A percentile compares a stretch with the other conserved stretches of the same genome.
Conservation (phyloP, 164 flowering plant species). For the Stephania cephalantha region DNA sequence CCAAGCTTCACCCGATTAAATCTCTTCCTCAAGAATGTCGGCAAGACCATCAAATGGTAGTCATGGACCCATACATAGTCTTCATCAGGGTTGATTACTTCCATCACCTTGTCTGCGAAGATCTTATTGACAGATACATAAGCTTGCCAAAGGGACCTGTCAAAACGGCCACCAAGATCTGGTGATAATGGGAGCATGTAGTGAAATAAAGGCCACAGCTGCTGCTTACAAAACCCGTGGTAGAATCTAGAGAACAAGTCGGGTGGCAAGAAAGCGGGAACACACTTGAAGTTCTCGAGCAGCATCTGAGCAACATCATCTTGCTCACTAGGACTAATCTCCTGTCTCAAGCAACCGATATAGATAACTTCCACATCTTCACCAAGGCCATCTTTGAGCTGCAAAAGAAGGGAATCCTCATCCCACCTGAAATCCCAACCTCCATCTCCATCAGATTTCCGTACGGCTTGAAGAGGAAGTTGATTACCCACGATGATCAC, state of each 20-base stretch:
- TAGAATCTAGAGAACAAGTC: slow-evolving; percentile 45
- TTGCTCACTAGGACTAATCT: slow-evolving; percentile 41
- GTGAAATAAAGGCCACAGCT: slow-evolving; percentile 60
- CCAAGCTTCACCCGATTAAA: slow-evolving; percentile 52
- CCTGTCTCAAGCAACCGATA: slow-evolving; percentile 49
- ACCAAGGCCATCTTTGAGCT: slow-evolving; percentile 51
- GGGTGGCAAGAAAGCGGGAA: slow-evolving; percentile 47
- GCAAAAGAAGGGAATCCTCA: slow-evolving; percentile 53
- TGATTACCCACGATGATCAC: slow-evolving; percentile 91
- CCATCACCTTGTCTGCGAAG: slow-evolving; percentile 64
- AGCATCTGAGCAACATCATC: slow-evolving; percentile 52
- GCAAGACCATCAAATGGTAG: slow-evolving; percentile 59
- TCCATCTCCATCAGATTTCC: slow-evolving; percentile 35
- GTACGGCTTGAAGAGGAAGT: slow-evolving; percentile 71
- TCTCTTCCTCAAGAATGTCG: slow-evolving; percentile 54
- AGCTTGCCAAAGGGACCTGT: slow-evolving; percentile 57
- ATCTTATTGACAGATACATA: slow-evolving; percentile 60
- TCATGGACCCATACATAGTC: slow-evolving; percentile 68
- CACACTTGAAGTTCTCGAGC: slow-evolving; percentile 54
- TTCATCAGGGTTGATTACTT: slow-evolving; percentile 57
- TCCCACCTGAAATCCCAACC: slow-evolving; percentile 62
- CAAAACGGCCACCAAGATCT: slow-evolving; percentile 52
- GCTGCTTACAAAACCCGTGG: slow-evolving; percentile 60
- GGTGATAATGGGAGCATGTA: slow-evolving; percentile 65
- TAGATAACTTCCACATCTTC: slow-evolving; percentile 54